Evolutionary conservation across 2,329 filamentous ascomycete species (phyloP).

Genomic region (Geosmithia flava): DNA sequence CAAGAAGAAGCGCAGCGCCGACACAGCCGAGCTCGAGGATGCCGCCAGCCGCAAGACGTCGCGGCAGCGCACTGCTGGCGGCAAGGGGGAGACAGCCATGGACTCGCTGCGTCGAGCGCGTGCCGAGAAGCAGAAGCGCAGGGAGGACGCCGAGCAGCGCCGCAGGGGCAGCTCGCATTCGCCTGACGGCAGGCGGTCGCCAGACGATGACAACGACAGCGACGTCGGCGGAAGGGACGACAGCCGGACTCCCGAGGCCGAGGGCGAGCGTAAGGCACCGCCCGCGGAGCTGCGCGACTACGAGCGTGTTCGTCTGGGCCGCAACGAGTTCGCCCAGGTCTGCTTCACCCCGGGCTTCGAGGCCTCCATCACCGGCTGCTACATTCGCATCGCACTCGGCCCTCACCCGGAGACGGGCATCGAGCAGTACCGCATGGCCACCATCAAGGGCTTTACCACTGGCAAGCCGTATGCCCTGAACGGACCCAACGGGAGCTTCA

Average conservation of each 20-base stretch:
- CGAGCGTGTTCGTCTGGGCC: conserved; percentile 71
- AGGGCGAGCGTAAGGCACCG: conserved; percentile 56
- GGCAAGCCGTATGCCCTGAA: conserved; percentile 78
- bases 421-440: conserved; percentile 75
- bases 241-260: conserved; percentile 45
- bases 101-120: conserved; percentile 53
- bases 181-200: conserved; percentile 17
- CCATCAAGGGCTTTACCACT: conserved; percentile 72
- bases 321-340: conserved; percentile 76
- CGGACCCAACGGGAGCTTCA: conserved; percentile 63
- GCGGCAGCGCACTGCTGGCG: conserved; percentile 45
- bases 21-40: conserved; percentile 67
- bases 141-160: conserved; percentile 45
- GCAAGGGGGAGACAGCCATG: conserved; percentile 46
- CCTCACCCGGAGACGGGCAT: conserved; percentile 59
- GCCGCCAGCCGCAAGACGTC: conserved; percentile 54
- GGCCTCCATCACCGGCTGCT: conserved; percentile 69
- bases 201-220: conserved; percentile 61
- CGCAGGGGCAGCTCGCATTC: conserved; percentile 27
- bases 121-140: conserved; percentile 42
- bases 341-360: conserved; percentile 93
- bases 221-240: conserved; percentile 45
- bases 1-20: conserved; percentile 66
- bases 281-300: conserved; percentile 69
- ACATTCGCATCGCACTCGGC: conserved; percentile 73